phyloP scores from a whole-genome alignment of 495 filamentous ascomycete species.

The Xylaria castorea region DNA sequence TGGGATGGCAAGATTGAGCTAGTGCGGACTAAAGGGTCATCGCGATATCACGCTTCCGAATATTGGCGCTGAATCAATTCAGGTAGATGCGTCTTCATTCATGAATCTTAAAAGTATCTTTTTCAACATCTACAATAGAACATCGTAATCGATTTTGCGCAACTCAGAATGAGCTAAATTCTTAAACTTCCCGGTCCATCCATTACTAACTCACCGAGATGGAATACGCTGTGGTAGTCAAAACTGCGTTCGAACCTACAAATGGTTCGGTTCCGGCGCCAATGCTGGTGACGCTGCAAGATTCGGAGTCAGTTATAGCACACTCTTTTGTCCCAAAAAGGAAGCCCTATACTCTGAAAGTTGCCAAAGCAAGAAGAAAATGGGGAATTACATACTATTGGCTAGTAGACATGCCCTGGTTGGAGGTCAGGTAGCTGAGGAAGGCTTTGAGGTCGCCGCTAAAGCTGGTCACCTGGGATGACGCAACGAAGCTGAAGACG shows the following conservation, averaged over 20 bases:
- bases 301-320: too few relatives aligned
- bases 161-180: not conserved
- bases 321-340: too few relatives aligned
- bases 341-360: too few relatives aligned
- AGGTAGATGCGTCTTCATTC: not conserved
- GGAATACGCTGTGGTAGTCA: slow-evolving; percentile 38
- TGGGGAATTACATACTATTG: slow-evolving; percentile 44
- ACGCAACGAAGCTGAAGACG: slow-evolving; percentile 69
- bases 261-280: slow-evolving; percentile 46
- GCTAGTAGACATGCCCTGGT: slow-evolving; percentile 56
- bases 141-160: not conserved
- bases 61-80: slow-evolving; percentile 34
- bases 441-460: slow-evolving; percentile 63
- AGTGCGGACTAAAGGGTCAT: slow-evolving; percentile 23
- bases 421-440: slow-evolving; percentile 60
- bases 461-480: slow-evolving; percentile 54
- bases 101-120: not conserved
- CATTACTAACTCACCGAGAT: slow-evolving; percentile 31
- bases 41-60: slow-evolving; percentile 29
- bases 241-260: slow-evolving; percentile 38
- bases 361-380: too few relatives aligned
- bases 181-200: not conserved
- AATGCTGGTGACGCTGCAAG: slow-evolving; percentile 40
- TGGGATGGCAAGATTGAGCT: slow-evolving; percentile 42
- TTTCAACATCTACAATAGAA: slow-evolving; percentile 1